phyloP scores from a whole-genome alignment of 2,329 filamentous ascomycete genomes.

The Aspergillus sp. region DNA sequence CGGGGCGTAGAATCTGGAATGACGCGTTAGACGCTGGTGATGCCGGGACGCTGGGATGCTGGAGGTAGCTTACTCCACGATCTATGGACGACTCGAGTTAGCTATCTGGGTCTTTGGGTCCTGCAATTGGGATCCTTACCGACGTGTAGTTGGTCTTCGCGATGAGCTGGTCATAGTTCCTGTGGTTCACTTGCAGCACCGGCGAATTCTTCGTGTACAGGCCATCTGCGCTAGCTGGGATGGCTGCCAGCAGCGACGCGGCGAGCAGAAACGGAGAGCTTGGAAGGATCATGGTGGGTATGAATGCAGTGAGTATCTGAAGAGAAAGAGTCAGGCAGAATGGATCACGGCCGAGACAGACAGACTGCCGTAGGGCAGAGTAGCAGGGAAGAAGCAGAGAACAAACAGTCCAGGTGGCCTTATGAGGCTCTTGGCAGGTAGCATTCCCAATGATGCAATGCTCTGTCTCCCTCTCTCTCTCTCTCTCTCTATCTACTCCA shows the following conservation, averaged over 20 bases:
- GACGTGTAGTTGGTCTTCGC: conserved; percentile 84
- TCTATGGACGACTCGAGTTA: conserved; percentile 29
- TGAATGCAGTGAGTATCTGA: conserved; percentile 5
- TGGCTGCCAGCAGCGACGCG: conserved; percentile 54
- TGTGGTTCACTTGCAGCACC: conserved; percentile 71
- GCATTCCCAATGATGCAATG: conserved; percentile 4
- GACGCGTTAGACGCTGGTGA: conserved; percentile 10
- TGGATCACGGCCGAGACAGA: background rate
- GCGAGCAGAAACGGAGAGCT: conserved; percentile 41
- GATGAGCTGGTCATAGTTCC: conserved; percentile 73
- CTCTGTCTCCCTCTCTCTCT: too few species aligned
- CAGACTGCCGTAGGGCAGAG: background rate
- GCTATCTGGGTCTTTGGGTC: conserved; percentile 3
- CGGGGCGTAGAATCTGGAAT: conserved; percentile 80
- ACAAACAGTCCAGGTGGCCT: conserved; percentile 30
- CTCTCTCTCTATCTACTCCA: too few species aligned
- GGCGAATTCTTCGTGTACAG: conserved; percentile 81
- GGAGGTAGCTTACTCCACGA: conserved; percentile 41
- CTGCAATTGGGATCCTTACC: conserved; percentile 45
- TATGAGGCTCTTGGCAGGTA: conserved; percentile 32
- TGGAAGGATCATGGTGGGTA: conserved; percentile 20
- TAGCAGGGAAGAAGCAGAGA: too few species aligned
- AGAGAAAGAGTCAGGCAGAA: background rate
- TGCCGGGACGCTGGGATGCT: conserved; percentile 6
- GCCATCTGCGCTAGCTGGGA: conserved; percentile 57